Evolutionary conservation across 805 yeast genomes (phyloP), one percentile per base, ranked within the genome.

Genomic region (Yamadazyma akitaensis): DNA sequence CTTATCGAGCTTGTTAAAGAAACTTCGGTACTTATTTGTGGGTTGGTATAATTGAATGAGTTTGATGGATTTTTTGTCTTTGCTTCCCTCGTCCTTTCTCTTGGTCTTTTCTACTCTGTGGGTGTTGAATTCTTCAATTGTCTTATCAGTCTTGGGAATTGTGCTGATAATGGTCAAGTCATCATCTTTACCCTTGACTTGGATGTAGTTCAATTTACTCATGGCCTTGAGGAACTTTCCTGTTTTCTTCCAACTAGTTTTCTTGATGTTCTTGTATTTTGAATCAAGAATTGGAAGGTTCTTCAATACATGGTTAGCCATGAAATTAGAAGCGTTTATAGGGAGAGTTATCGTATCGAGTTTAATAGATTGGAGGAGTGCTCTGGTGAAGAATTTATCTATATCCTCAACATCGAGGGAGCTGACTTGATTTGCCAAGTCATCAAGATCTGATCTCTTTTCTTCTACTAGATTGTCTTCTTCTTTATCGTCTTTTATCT

Each of bases 181-280:
- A 48, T 91, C 97, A 33, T 84, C 94, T 58, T 88, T 87, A 7
- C 96, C 97, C 54, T 90, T 88, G 21, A 84, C 62, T 47, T 81
- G 81, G 18, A 94, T 50, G 46, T 83, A 78, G 1, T 81, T 80
- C 37, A 75, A 73, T 61, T 89, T 92, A 53, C 88, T 96, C 83
- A 91, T 88, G 6, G 86, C 82, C 59, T 89, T 92, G 45, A 92
- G 67, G 58, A 84, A 89, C 62, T 90, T 91, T 12, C 90, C 77
- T 3, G 92, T 81, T 59, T 92, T 92, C 63, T 87, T 90, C 96
- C 96, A 92, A 2, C 90, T 79, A 0, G 96, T 82, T 58, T 81
- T 85, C 63, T 90, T 91, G 48, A 86, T 76, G 53, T 78, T 82
- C 34, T 83, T 77, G 42, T 66, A 64, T 24, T 67, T 62, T 3